Evolutionary conservation across 495 filamentous ascomycete genomes (phyloP).

Genomic region (Pyrenula massariospora): DNA sequence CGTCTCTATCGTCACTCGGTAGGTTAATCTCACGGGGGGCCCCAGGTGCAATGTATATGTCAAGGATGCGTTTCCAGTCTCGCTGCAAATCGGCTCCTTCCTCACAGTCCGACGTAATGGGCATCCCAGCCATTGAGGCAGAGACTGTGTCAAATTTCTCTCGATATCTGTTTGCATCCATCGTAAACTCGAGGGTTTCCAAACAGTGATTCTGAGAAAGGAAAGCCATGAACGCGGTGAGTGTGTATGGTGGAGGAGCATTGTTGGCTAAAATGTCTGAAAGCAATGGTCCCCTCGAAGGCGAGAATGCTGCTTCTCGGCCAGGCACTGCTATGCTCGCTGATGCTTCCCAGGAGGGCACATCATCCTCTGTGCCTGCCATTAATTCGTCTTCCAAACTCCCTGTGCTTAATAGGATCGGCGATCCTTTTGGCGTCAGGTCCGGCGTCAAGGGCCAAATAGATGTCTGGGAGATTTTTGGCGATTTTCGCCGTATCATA

Average conservation of each 20-base stretch:
- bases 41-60: conserved; percentile 68
- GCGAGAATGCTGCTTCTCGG: conserved; percentile 17
- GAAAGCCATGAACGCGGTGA: conserved; percentile 92
- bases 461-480: conserved; percentile 7
- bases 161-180: conserved; percentile 86
- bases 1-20: conserved; percentile 72
- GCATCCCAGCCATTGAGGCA: neutral
- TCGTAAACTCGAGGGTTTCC: conserved; percentile 93
- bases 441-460: conserved; percentile 22
- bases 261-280: conserved; percentile 79
- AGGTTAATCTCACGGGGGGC: conserved; percentile 88
- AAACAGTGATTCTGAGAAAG: conserved; percentile 96
- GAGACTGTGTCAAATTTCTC: conserved; percentile 55
- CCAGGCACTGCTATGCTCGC: conserved; percentile 8
- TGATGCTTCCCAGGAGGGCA: neutral
- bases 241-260: conserved; percentile 81
- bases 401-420: conserved; percentile 22
- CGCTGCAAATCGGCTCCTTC: neutral
- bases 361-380: neutral
- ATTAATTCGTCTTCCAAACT: conserved; percentile 25
- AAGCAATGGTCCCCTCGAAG: conserved; percentile 60
- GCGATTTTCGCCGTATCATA: conserved; percentile 14
- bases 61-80: conserved; percentile 47
- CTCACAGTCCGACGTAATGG: neutral
- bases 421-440: conserved; percentile 28